Evolutionary conservation across 306 rosid species (phyloP).

Genomic region (Cucumis cinereus): DNA sequence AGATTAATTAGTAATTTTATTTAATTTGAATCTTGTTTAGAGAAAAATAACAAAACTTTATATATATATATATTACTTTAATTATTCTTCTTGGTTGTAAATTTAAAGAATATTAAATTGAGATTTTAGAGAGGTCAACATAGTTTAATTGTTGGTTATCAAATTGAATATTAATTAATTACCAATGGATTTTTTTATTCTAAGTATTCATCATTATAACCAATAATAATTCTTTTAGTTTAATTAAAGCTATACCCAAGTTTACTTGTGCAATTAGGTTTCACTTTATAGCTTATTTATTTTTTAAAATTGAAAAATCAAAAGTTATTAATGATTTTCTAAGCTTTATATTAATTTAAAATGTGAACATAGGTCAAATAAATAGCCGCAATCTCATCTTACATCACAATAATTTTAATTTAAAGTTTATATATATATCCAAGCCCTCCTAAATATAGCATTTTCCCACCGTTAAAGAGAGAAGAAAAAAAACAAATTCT

Average conservation of each 20-base stretch:
- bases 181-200: too few species aligned
- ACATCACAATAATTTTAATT: not conserved
- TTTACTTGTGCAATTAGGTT: not conserved
- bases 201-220: not conserved
- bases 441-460: not conserved
- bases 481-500: not conserved
- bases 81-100: not conserved
- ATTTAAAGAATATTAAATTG: not conserved
- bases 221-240: not conserved
- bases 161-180: not conserved
- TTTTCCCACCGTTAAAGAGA: not conserved
- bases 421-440: too few species aligned
- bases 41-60: not conserved
- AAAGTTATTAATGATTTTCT: too few species aligned
- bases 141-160: not conserved
- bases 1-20: not conserved
- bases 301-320: too few species aligned
- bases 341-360: too few species aligned
- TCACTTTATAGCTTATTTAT: not conserved
- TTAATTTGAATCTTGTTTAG: not conserved
- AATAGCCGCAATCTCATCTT: not conserved
- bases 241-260: not conserved
- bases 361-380: not conserved
- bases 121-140: not conserved
- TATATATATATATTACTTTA: not conserved